Base-by-base conservation (phyloP, 805 yeast species). In the Candida krabiensis region DNA sequence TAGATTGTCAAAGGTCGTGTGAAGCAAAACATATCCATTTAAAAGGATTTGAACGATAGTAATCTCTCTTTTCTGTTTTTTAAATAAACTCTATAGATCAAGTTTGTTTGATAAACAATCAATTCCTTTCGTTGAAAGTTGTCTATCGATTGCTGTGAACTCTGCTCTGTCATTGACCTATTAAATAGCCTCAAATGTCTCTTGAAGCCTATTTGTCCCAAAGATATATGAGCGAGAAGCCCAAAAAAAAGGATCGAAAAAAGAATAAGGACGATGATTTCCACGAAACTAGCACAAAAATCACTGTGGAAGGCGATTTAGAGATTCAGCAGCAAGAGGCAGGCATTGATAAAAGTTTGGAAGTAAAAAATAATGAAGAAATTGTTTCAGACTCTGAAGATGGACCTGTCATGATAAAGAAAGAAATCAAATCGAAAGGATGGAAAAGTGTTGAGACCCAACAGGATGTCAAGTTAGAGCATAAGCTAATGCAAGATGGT, bases 201-300 rank as follows among this genome's bases (percentile, higher is more conserved):
- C 50, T 75, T 22, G 65, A 73, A 29, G 73, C 68, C 34, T 75
- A 75, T 43, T 55, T 76, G 28, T 60, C 70, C 6, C 65, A 69
- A 44, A 68, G 68, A 25, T 77, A 77, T 39, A 61, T 72, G 15
- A 41, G 57, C 5, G 46, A 56, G 9, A 61, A 58, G 15, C 48
- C 47, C 12, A 33, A 38, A 26, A 35, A 51, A 22, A 47, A 52
- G 28, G 56, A 49, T 38, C 53, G 49, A 25, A 60, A 54, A 40
- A 55, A 50, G 34, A 55, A 52, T 44, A 52, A 57, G 40, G 11
- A 21, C 9, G 9, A 7, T 7, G 11, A 21, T 21, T 21, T 21
- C 7, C n/a, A n/a, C 33, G 4, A 24, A 30, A n/a, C 29, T 33
- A 23, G 28, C 33, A 18, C 24, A 19, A 24, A 17, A 18, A 19